Evolutionary conservation across 2,329 filamentous ascomycete genomes (phyloP).

Genomic region (Fusarium praegraminearum): DNA sequence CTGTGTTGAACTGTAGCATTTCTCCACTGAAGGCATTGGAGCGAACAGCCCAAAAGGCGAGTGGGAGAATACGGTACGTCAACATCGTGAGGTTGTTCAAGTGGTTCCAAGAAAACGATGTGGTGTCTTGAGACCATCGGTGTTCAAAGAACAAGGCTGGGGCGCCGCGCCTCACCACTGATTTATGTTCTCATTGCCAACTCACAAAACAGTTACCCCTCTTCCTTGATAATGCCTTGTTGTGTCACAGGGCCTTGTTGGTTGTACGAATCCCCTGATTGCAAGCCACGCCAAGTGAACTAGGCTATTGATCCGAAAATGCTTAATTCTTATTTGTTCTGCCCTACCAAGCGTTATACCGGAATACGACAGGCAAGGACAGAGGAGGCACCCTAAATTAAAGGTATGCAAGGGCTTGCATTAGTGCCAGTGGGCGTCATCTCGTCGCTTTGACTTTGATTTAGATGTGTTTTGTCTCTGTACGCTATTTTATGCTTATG

Average conservation of each 20-base stretch:
- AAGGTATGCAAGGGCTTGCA: slow-evolving; percentile 4
- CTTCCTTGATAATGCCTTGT: not conserved
- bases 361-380: not conserved
- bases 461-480: accelerated
- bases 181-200: not conserved
- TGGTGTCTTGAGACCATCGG: accelerated
- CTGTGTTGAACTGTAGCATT: not conserved
- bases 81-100: not conserved
- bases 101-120: accelerated
- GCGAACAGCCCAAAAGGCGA: not conserved
- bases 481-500: not conserved
- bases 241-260: not conserved
- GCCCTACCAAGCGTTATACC: not conserved
- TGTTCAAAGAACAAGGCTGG: not conserved
- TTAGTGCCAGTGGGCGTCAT: slow-evolving; percentile 1
- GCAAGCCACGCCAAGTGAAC: slow-evolving; percentile 1
- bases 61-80: accelerated
- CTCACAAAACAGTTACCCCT: slow-evolving; percentile 9
- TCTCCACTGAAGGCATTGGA: not conserved
- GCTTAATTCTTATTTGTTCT: not conserved
- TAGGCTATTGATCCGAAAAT: not conserved
- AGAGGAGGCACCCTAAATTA: not conserved
- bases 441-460: not conserved
- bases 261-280: not conserved
- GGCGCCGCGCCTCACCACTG: not conserved